These are phyloP conservation scores for Chrysosporium queenslandicum DNA, from an alignment of 2,329 filamentous ascomycete genomes.

Conservation along the genomic window DNA sequence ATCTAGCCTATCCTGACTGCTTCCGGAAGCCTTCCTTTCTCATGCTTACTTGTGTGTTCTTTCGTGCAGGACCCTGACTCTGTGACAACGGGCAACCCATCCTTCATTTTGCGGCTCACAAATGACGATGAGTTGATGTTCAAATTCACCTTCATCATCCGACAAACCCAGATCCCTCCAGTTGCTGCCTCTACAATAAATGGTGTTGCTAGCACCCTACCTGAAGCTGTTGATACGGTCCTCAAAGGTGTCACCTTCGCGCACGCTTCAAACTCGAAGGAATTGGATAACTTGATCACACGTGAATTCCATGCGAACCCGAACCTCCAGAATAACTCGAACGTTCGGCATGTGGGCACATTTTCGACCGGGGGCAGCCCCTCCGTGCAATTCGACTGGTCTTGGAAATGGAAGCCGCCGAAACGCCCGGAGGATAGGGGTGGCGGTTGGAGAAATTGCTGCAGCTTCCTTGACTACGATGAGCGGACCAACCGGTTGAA, in stretches of 20 bases:
- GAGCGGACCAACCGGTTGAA: slow-evolving; percentile 80
- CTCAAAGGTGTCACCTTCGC: slow-evolving; percentile 88
- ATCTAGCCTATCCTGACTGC: neutral
- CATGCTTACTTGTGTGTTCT: slow-evolving; percentile 10
- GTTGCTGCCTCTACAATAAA: slow-evolving; percentile 44
- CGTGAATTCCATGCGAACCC: slow-evolving; percentile 94
- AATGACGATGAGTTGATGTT: slow-evolving; percentile 91
- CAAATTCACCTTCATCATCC: slow-evolving; percentile 79
- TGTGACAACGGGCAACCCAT: slow-evolving; percentile 39
- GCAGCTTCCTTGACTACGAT: slow-evolving; percentile 97
- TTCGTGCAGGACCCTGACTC: slow-evolving; percentile 63
- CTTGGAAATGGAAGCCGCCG: slow-evolving; percentile 93
- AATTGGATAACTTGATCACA: slow-evolving; percentile 88
- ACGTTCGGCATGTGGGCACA: slow-evolving; percentile 90
- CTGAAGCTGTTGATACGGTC: slow-evolving; percentile 54
- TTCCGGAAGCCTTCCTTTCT: neutral
- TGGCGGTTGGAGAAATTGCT: slow-evolving; percentile 90
- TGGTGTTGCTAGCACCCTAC: slow-evolving; percentile 42
- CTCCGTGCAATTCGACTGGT: slow-evolving; percentile 85
- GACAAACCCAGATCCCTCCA: slow-evolving; percentile 42
- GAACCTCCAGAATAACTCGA: slow-evolving; percentile 93
- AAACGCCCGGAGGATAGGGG: slow-evolving; percentile 70
- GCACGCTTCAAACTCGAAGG: slow-evolving; percentile 72
- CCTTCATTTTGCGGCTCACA: slow-evolving; percentile 73
- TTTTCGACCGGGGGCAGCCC: slow-evolving; percentile 73